Conservation (phyloP, 768 basidiomycete genomes). For the Panaeolus papilionaceus region DNA sequence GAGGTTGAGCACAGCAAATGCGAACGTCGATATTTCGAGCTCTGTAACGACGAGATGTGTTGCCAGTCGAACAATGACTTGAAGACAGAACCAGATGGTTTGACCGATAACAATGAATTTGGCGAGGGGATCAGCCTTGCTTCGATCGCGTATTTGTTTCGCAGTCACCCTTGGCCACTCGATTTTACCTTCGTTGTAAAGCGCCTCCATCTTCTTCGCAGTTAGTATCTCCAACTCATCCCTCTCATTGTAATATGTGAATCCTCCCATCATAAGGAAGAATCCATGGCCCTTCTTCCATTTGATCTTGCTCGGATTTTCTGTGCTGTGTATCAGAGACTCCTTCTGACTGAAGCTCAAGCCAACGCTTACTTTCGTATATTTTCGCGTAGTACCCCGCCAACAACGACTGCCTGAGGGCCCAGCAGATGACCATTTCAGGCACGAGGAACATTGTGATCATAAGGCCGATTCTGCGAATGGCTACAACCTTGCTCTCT, state of each 20-base stretch:
- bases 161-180: conserved; percentile 17
- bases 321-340: too few relatives aligned
- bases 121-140: conserved; percentile 21
- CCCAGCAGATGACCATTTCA: conserved; percentile 28
- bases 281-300: conserved; percentile 12
- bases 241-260: neutral
- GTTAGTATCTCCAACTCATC: neutral
- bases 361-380: conserved; percentile 16
- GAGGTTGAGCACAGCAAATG: conserved; percentile 15
- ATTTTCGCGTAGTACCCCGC: conserved; percentile 21
- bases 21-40: conserved; percentile 17
- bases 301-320: too few relatives aligned
- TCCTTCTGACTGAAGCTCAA: too few relatives aligned
- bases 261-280: neutral
- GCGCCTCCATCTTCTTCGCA: conserved; percentile 13
- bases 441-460: conserved; percentile 21
- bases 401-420: conserved; percentile 25
- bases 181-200: conserved; percentile 19
- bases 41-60: conserved; percentile 6
- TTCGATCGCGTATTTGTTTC: conserved; percentile 22
- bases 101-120: conserved; percentile 14
- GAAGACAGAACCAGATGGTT: conserved; percentile 15
- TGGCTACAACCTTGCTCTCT: neutral
- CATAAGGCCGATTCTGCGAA: conserved; percentile 19
- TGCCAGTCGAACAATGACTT: neutral